Percentiles rank a stretch among this genome's conserved stretches.
These are phyloP conservation scores for Oryza meridionalis DNA, from an alignment of 176 grass and related monocot genomes.

Conservation along the genomic window DNA sequence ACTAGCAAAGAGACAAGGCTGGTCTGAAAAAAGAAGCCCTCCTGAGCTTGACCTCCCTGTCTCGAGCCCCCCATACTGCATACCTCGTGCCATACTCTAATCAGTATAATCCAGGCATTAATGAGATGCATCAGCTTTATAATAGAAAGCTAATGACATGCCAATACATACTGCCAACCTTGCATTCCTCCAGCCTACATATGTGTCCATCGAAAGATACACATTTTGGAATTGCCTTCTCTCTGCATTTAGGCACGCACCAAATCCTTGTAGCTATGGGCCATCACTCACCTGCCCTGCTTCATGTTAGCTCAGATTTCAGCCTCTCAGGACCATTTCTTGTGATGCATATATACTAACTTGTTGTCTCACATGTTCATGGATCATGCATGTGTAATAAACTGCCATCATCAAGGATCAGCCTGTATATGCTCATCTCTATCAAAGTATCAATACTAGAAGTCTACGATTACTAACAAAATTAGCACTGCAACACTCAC, in stretches of 20 bases:
- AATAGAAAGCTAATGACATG: conserved; percentile 26
- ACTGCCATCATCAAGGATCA: neutral
- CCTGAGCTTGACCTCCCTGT: conserved; percentile 35
- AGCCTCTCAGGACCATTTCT: neutral
- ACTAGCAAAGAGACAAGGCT: conserved; percentile 43
- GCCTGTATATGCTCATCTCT: neutral
- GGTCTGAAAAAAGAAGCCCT: conserved; percentile 44
- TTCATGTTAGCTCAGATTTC: conserved; percentile 23
- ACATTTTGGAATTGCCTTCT: conserved; percentile 37
- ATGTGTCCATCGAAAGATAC: conserved; percentile 25
- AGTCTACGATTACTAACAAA: too few species aligned
- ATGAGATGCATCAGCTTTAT: conserved; percentile 18
- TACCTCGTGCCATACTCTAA: conserved; percentile 18
- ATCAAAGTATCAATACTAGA: neutral
- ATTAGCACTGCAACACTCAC: neutral
- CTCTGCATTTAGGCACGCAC: neutral
- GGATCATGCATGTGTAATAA: neutral
- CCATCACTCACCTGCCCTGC: conserved; percentile 6
- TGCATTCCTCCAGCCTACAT: conserved; percentile 17
- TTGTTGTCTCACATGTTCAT: neutral
- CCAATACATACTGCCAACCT: neutral
- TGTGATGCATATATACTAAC: neutral
- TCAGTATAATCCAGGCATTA: neutral
- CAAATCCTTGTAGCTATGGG: conserved; percentile 27
- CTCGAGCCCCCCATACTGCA: conserved; percentile 48